Evolutionary conservation across 2,329 filamentous ascomycete species (phyloP).

Genomic region (Nigrospora sphaerica): DNA sequence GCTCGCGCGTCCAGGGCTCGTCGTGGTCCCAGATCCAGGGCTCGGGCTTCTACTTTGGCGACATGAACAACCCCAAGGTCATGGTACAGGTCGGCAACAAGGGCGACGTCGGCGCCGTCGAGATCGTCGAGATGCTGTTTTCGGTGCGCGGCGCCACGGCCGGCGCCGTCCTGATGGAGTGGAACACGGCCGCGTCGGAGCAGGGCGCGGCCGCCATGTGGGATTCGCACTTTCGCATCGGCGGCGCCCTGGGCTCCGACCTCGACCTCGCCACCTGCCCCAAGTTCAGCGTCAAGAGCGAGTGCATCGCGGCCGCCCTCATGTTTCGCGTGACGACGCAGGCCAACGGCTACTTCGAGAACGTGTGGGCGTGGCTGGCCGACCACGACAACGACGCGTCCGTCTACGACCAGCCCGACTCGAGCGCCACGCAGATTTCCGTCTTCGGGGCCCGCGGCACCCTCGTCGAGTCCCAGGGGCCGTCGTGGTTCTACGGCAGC

Average conservation of each 20-base stretch:
- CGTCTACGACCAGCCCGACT: conserved; percentile 27
- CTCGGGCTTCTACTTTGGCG: conserved; percentile 49
- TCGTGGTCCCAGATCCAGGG: conserved; percentile 59
- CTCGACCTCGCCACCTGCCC: conserved; percentile 57
- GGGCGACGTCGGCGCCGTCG: conserved; percentile 56
- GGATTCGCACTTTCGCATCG: conserved; percentile 70
- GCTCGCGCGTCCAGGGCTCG: conserved; percentile 61
- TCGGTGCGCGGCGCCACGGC: conserved; percentile 56
- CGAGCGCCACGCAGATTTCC: conserved; percentile 14
- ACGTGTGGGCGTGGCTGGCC: conserved; percentile 60
- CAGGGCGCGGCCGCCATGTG: conserved; percentile 47
- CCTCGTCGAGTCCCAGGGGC: conserved; percentile 21
- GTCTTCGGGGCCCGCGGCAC: conserved; percentile 27
- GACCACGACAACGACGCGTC: conserved; percentile 52
- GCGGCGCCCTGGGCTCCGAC: conserved; percentile 61
- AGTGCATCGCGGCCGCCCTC: conserved; percentile 53
- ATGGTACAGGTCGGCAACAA: conserved; percentile 58
- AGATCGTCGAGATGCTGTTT: conserved; percentile 64
- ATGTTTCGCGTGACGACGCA: conserved; percentile 36
- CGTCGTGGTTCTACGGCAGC: conserved; percentile 34
- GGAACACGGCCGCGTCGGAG: conserved; percentile 54
- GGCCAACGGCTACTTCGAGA: conserved; percentile 41
- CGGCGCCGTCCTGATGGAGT: conserved; percentile 65
- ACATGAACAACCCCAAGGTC: conserved; percentile 54
- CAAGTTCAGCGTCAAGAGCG: conserved; percentile 36